Evolutionary conservation across 163 green algal species (phyloP).

Genomic region (Scenedesmus sp.): DNA sequence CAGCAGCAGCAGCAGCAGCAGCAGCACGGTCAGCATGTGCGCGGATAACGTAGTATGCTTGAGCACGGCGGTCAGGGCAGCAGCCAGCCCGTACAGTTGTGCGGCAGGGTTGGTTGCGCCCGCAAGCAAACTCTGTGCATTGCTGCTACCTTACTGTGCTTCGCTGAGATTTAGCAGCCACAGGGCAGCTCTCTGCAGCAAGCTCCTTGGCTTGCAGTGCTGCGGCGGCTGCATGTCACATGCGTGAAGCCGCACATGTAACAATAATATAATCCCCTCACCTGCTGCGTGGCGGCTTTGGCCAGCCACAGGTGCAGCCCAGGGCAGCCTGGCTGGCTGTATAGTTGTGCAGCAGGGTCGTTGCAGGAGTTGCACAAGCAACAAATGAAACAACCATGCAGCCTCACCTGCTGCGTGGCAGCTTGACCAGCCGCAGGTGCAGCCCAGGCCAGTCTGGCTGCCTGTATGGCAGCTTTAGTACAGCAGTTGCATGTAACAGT

Average conservation of each 20-base stretch:
- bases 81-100: no score
- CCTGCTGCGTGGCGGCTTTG: neutral
- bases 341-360: neutral
- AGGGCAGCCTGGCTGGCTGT: neutral
- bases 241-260: neutral
- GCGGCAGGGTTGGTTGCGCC: no score
- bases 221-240: no score
- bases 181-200: no score
- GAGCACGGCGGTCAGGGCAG: no score
- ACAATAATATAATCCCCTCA: neutral
- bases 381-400: neutral
- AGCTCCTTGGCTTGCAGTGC: neutral
- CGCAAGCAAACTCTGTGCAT: no score
- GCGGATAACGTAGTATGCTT: no score
- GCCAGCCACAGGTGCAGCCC: slow-evolving; percentile 9
- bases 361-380: neutral
- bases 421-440: slow-evolving; percentile 22
- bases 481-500: neutral
- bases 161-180: no score
- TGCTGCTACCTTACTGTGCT: no score
- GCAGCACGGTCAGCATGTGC: no score
- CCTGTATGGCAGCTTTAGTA: neutral
- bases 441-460: neutral
- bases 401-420: neutral
- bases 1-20: slow-evolving; percentile 11